Evolutionary conservation across 768 basidiomycete species (phyloP), one percentile per base, ranked within the genome.

Genomic region (Rhodotorula paludigena): DNA sequence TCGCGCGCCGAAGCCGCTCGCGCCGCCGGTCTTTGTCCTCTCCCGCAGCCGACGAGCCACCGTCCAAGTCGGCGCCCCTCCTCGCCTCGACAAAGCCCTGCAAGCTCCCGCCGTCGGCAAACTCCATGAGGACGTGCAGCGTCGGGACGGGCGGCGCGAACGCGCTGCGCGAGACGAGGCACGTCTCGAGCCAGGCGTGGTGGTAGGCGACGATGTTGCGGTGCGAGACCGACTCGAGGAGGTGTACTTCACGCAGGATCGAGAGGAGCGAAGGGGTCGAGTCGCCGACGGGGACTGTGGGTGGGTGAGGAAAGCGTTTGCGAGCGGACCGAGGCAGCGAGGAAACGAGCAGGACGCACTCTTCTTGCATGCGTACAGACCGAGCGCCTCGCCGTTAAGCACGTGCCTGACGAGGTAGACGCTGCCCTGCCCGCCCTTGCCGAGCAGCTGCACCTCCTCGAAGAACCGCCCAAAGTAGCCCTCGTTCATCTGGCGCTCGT

Each of bases 191-290:
- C 79, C 80, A 81, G 15, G 79, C 77, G 58, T 80, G 79, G 67
- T 80, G 79, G 56, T 80, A 80, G 20, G 78, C 74, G 60, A 79
- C 77, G 73, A 81, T 78, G 58, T 81, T 80, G n/a, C 77, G 78
- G 66, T 81, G 80, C 45, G 78, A 69, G 1, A 80, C 64, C 5
- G 74, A 66, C 52, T 81, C 79, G 52, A 80, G 77, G 12, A 80
- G 72, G 42, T 77, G 69, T 8, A 81, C 79, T 63, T 78, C 78
- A 3, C 74, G 71, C 5, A 78, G 68, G 71, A 79, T 77, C 47
- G 74, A 76, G 35, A 77, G 67, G 11, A 79, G 74, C 45, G 78
- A 78, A 7, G 69, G 68, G 21, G 79, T 76, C 14, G 77, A 79
- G 42, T 71, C 73, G 44, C 80, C 79, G 1, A 81, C 78, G 0